A percentile compares a stretch with the other conserved stretches of the same genome.
phyloP scores from a whole-genome alignment of 2,329 filamentous ascomycete species.

The Cladobotryum mycophilum region DNA sequence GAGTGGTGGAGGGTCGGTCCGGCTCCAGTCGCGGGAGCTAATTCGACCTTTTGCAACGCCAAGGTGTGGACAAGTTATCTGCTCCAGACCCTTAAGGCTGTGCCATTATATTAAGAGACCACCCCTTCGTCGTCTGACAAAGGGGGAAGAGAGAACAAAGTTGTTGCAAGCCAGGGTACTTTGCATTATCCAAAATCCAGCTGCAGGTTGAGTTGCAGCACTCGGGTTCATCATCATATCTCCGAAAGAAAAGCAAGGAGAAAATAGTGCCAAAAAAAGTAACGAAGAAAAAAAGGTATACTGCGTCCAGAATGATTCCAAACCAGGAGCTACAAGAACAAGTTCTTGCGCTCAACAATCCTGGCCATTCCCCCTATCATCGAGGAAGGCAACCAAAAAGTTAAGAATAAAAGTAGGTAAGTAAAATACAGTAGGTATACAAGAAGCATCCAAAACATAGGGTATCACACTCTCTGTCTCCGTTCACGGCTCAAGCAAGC shows the following conservation, averaged over 20 bases:
- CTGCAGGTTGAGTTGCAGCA: not conserved
- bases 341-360: not conserved
- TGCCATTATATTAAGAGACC: not conserved
- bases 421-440: not conserved
- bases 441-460: constrained; percentile 1
- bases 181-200: no score
- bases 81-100: not conserved
- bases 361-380: not conserved
- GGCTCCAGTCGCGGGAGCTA: constrained; percentile 5
- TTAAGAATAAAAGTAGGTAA: not conserved
- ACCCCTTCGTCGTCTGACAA: not conserved
- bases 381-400: not conserved
- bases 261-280: not conserved
- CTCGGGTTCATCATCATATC: not conserved
- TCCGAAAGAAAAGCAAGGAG: not conserved
- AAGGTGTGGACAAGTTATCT: not conserved
- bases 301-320: not conserved
- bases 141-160: not conserved
- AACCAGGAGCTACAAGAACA: not conserved
- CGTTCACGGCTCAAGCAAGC: constrained; percentile 5
- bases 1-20: constrained; percentile 6
- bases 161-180: no score
- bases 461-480: constrained; percentile 12
- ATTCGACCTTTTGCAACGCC: not conserved
- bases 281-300: not conserved